Evolutionary conservation across 2,329 filamentous ascomycete species (phyloP), one percentile per base, ranked within the genome.

Genomic region (Cryphonectria parasitica): DNA sequence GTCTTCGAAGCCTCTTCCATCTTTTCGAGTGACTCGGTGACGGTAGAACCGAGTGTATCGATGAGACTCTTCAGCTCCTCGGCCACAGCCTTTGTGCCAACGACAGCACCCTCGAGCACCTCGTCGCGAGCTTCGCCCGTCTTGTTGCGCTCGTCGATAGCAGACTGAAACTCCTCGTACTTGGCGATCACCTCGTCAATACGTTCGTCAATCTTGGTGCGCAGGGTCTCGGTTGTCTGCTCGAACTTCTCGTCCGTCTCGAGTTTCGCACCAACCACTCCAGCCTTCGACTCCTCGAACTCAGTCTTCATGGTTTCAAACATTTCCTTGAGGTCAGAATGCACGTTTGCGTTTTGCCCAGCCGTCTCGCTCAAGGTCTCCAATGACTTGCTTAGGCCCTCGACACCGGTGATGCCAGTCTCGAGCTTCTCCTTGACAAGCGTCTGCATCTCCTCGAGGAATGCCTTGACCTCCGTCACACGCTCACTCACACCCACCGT

Each of bases 31-130:
- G 92, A 91, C 68, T 97, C 93, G 0, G 91, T 92, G 68, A 97
- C 90, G 8, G 90, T 91, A 49, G 89, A 89, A 10, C 94, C 93
- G 63, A 98, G 90, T 0, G 93, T 94, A 75, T 97, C 94, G 69
- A 97, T 91, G 0, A 97, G 89, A 11, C 93, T 83, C 79, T 93
- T 95, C 71, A 98, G 88, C 75, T 98, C 96, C 72, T 98, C 95
- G 0, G 94, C 90, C 67, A 97, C 88, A 5, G 88, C 86, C 81
- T 94, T 97, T 36, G 92, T 95, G 72, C 86, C 88, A 22, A 90
- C 85, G 10, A 97, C 84, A 5, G 94, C 89, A 69, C 92, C 90
- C 71, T 95, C 89, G 73, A 94, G 90, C 74, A 92, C 88, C 45
- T 87, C 82, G 43, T 93, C 90, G 70, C 92, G 91, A 74, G 92